Base-by-base conservation (phyloP, 129 eudicot genomes). In the Chrysanthemum lavandulifolium region DNA sequence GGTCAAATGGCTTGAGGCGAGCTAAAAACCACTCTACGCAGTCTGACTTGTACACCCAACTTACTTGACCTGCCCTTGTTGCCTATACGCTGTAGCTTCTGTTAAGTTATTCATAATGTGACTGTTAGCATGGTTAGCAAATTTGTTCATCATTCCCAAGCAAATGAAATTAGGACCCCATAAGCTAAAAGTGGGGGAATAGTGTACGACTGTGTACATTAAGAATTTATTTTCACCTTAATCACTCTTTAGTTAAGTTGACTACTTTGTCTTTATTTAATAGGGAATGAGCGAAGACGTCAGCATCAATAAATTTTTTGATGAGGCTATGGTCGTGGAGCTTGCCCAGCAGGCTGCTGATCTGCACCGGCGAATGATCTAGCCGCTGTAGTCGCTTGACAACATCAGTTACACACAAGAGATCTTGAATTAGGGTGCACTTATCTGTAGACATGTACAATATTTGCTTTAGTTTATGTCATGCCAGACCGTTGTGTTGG, bases 311-410 rank as follows among this genome's bases (percentile, higher is more conserved):
- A 95, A 95, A 76, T 90, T 90, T 74, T 95, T 95, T 25, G 99
- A 95, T 9, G 99, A 95, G 79, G 96, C 99, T 64, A 90, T 95
- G 99, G 81, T 95, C 77, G 21, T 85, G 76, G 99, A 95, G 84
- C 88, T 90, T 43, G 99, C 99, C 33, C 97, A 90, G 73, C 97
- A 95, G 80, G 97, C 85, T 7, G 99, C 97, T 2, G 96, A 90
- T 83, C 80, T 88, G 25, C 98, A 94, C 78, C 80, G 31, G 73
- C 97, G 85, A 77, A 85, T 87, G 95, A 87, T 87, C 16, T 87
- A 76, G 73, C 4, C 21, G 29, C 29, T 27, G 2, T 19, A 19
- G 3, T 19, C 29, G 21, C 21, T 19, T 19, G 21, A 19, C 21
- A 27, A 27, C 29, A 27, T 27, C 29, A 27, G 29, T 27, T n/a